Evolutionary conservation across 768 basidiomycete genomes (phyloP).

Genomic region (Nevesoporus exiguus): DNA sequence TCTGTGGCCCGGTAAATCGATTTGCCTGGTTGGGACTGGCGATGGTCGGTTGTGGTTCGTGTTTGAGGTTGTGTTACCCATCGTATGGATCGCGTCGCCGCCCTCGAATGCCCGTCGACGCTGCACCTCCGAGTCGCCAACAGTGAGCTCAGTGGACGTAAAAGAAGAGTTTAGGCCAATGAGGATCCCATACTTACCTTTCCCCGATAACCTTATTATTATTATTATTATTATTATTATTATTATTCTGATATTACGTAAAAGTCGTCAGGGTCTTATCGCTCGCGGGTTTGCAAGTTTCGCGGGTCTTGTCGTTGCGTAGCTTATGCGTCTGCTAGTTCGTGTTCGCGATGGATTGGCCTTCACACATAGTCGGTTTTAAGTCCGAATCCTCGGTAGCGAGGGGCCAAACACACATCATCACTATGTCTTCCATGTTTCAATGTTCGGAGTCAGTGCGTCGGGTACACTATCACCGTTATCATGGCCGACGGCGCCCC

Average conservation of each 20-base stretch:
- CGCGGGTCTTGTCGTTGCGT: too few species aligned
- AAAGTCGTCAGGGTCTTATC: too few species aligned
- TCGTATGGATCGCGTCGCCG: conserved; percentile 26
- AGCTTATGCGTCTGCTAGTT: neutral
- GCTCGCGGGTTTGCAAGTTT: too few species aligned
- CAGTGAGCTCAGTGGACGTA: conserved; percentile 32
- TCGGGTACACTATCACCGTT: neutral
- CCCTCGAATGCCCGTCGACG: conserved; percentile 9
- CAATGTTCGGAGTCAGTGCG: neutral
- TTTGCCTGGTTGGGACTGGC: conserved; percentile 21
- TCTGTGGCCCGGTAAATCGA: conserved; percentile 22
- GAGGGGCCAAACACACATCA: conserved; percentile 12
- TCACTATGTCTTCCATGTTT: conserved; percentile 2
- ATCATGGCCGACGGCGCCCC: conserved; percentile 18
- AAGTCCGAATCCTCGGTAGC: neutral
- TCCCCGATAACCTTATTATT: conserved; percentile 22
- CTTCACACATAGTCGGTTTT: neutral
- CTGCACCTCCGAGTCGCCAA: conserved; percentile 18
- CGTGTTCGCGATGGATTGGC: neutral
- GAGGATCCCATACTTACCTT: conserved; percentile 14
- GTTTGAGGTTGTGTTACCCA: conserved; percentile 34
- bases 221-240: conserved; percentile 10
- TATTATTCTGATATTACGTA: conserved; percentile 14
- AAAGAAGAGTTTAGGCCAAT: conserved; percentile 28
- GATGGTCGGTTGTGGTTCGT: conserved; percentile 29